Conservation (phyloP, 768 basidiomycete genomes). For the Trametes coccinea region DNA sequence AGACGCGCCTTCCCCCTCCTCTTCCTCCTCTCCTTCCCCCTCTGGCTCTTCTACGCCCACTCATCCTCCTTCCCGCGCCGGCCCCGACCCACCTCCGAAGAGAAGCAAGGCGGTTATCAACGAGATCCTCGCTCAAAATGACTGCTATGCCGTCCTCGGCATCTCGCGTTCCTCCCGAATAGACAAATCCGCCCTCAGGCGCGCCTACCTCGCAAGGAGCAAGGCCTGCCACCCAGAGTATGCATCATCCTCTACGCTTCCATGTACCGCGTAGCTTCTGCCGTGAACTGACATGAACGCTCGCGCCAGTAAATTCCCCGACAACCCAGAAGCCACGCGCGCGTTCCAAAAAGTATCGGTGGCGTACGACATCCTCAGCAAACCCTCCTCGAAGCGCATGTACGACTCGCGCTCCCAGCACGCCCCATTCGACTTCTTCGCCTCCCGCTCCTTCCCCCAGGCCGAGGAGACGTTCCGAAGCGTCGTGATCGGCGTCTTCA, state of each 20-base stretch:
- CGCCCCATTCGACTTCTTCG: constrained; percentile 52
- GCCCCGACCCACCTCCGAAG: constrained; percentile 15
- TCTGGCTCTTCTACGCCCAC: constrained; percentile 15
- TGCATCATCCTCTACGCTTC: constrained; percentile 34
- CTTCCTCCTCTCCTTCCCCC: constrained; percentile 21
- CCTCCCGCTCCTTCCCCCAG: constrained; percentile 50
- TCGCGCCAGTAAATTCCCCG: constrained; percentile 69
- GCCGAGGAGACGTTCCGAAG: constrained; percentile 81
- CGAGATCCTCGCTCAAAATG: constrained; percentile 58
- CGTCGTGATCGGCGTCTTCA: constrained; percentile 73
- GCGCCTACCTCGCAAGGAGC: constrained; percentile 77
- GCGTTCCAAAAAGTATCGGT: constrained; percentile 88
- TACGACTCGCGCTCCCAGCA: constrained; percentile 62
- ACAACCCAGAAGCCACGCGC: constrained; percentile 71
- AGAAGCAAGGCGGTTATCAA: constrained; percentile 40
- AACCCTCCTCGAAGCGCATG: constrained; percentile 61
- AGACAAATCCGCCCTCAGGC: constrained; percentile 64
- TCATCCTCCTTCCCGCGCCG: constrained; percentile 1
- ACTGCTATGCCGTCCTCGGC: constrained; percentile 76
- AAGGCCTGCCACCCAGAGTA: constrained; percentile 86
- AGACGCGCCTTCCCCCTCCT: constrained; percentile 22
- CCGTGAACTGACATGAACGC: not conserved
- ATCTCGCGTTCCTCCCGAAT: constrained; percentile 48
- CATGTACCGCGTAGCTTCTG: not conserved
- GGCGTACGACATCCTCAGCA: constrained; percentile 79